Percentiles rank a stretch among this genome's conserved stretches.
phyloP scores from a whole-genome alignment of 2,329 filamentous ascomycete genomes.

The Myotisia sp. region DNA sequence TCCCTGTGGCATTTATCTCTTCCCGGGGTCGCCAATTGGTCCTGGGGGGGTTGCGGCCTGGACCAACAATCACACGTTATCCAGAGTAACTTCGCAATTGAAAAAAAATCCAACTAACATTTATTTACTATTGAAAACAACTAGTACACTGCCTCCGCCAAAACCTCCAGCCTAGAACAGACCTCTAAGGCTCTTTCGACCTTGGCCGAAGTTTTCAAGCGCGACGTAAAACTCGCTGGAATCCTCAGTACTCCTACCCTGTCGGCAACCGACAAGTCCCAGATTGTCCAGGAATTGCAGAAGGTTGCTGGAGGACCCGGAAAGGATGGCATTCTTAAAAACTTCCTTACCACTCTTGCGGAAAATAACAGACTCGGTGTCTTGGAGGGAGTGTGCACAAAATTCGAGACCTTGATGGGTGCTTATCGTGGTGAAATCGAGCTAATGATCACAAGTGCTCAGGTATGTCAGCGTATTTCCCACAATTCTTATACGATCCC shows the following conservation, averaged over 20 bases:
- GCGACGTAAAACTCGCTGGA: conserved; percentile 63
- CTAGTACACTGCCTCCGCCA: conserved; percentile 91
- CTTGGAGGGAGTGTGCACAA: conserved; percentile 66
- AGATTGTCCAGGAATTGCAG: conserved; percentile 74
- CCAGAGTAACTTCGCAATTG: too few species aligned
- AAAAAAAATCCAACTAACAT: background rate
- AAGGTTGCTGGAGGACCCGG: conserved; percentile 63
- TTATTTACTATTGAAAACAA: background rate
- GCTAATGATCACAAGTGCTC: conserved; percentile 76
- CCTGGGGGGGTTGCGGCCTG: background rate
- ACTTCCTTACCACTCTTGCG: conserved; percentile 79
- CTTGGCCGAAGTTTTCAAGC: conserved; percentile 59
- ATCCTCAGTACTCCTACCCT: conserved; percentile 76
- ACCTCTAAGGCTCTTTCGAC: conserved; percentile 64
- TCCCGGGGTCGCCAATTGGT: background rate
- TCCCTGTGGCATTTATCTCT: conserved; percentile 1
- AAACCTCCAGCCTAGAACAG: conserved; percentile 70
- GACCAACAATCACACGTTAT: conserved; percentile 8
- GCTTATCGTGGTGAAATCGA: conserved; percentile 87
- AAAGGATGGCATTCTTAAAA: conserved; percentile 73
- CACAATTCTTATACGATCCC: background rate
- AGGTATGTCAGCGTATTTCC: conserved; percentile 45
- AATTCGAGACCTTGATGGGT: conserved; percentile 77
- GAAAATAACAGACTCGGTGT: conserved; percentile 91
- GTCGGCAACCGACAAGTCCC: conserved; percentile 60